Conservation (phyloP, 805 yeast genomes). For the Metschnikowia peoriensis region DNA sequence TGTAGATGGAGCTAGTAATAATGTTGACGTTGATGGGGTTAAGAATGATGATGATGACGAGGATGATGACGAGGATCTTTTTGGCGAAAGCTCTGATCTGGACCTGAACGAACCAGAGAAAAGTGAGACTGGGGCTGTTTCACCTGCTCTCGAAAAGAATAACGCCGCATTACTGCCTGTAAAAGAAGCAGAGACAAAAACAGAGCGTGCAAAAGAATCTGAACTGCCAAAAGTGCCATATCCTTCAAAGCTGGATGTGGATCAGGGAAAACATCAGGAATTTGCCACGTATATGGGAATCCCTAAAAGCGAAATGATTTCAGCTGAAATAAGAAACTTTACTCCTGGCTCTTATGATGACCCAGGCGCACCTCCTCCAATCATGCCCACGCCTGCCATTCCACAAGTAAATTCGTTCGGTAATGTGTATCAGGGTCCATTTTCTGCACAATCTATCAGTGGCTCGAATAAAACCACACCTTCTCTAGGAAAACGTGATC, state of each 20-base stretch:
- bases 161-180: too few species aligned
- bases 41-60: not conserved
- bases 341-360: conserved; percentile 48
- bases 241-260: not conserved
- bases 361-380: conserved; percentile 82
- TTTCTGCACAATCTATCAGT: not conserved
- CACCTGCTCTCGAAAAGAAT: too few species aligned
- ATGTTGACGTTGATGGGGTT: not conserved
- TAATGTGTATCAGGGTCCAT: not conserved
- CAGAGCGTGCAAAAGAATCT: not conserved
- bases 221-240: not conserved
- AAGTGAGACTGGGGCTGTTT: too few species aligned
- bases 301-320: conserved; percentile 58
- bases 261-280: not conserved
- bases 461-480: not conserved
- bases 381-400: conserved; percentile 48
- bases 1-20: not conserved
- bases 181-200: too few species aligned
- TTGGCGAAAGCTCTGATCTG: conserved; percentile 18
- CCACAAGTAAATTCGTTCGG: conserved; percentile 21
- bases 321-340: conserved; percentile 16
- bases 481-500: not conserved
- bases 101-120: not conserved
- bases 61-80: conserved; percentile 18
- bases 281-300: conserved; percentile 41